A percentile compares a stretch with the other conserved stretches of the same genome.
phyloP scores from a whole-genome alignment of 2,329 filamentous ascomycete genomes.

The Rhynchosporium secalis region DNA sequence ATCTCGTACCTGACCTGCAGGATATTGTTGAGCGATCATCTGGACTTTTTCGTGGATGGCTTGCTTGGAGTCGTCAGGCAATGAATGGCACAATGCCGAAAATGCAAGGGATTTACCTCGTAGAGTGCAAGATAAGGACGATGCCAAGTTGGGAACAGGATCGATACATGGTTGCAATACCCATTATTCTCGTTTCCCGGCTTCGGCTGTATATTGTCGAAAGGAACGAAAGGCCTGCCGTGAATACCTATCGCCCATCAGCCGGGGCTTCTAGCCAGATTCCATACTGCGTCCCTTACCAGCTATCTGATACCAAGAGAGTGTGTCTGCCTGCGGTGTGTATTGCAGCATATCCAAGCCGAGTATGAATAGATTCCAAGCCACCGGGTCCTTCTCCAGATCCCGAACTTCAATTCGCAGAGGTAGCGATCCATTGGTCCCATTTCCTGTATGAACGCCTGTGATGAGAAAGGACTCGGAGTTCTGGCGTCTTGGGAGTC shows the following conservation, averaged over 20 bases:
- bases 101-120: conserved; percentile 46
- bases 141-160: conserved; percentile 50
- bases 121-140: conserved; percentile 55
- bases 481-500: conserved; percentile 26
- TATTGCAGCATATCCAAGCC: conserved; percentile 35
- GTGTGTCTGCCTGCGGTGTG: conserved; percentile 28
- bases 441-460: conserved; percentile 26
- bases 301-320: conserved; percentile 36
- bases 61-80: conserved; percentile 43
- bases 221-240: conserved; percentile 34
- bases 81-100: too few relatives aligned
- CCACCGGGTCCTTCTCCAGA: conserved; percentile 29
- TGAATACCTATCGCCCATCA: conserved; percentile 32
- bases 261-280: not conserved
- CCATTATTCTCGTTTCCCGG: conserved; percentile 28
- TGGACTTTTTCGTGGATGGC: conserved; percentile 49
- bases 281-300: conserved; percentile 20
- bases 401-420: conserved; percentile 33
- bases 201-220: conserved; percentile 28
- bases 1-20: conserved; percentile 35
- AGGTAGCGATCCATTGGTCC: conserved; percentile 28
- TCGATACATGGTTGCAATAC: conserved; percentile 36
- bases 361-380: conserved; percentile 37
- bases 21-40: conserved; percentile 44
- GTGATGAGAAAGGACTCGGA: conserved; percentile 22